A percentile compares a stretch with the other conserved stretches of the same genome.
phyloP scores from a whole-genome alignment of 768 basidiomycete genomes.

The Russula sp. region DNA sequence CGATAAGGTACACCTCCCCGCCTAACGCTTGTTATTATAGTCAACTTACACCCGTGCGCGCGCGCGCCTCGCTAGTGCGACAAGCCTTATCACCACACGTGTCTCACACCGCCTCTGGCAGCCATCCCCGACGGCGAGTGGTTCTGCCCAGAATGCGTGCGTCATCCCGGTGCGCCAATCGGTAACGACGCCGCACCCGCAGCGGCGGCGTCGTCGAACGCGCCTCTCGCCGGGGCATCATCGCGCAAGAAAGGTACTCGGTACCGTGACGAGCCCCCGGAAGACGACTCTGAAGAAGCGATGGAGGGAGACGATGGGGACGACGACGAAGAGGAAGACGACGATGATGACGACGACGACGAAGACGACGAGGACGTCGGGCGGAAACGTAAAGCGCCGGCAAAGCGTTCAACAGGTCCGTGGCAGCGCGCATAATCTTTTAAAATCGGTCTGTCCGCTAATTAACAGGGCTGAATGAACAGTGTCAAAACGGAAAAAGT shows the following conservation, averaged over 20 bases:
- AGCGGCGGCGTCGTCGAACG: background rate
- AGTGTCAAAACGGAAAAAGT: constrained; percentile 38
- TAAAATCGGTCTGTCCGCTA: too few species aligned
- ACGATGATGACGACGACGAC: background rate
- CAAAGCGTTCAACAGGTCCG: constrained; percentile 35
- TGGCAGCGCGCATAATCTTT: background rate
- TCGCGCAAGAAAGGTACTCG: background rate
- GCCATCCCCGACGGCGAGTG: constrained; percentile 84
- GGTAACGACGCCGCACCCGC: constrained; percentile 11
- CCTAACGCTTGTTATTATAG: background rate
- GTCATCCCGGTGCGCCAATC: constrained; percentile 47
- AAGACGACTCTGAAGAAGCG: background rate
- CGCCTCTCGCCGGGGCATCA: constrained; percentile 1
- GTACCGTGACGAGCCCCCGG: background rate
- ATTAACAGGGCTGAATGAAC: background rate
- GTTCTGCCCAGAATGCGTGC: constrained; percentile 76
- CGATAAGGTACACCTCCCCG: constrained; percentile 58
- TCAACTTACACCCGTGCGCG: constrained; percentile 1
- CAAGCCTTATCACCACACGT: constrained; percentile 75
- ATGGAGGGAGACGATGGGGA: constrained; percentile 15
- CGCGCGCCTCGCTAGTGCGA: constrained; percentile 58
- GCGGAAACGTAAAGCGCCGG: constrained; percentile 41
- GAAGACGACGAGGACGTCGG: constrained; percentile 20
- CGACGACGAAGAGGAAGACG: constrained; percentile 23
- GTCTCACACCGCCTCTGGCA: constrained; percentile 69